Evolutionary conservation across 2,329 filamentous ascomycete genomes (phyloP).

Genomic region (Lasiodiplodia hormozganensis): DNA sequence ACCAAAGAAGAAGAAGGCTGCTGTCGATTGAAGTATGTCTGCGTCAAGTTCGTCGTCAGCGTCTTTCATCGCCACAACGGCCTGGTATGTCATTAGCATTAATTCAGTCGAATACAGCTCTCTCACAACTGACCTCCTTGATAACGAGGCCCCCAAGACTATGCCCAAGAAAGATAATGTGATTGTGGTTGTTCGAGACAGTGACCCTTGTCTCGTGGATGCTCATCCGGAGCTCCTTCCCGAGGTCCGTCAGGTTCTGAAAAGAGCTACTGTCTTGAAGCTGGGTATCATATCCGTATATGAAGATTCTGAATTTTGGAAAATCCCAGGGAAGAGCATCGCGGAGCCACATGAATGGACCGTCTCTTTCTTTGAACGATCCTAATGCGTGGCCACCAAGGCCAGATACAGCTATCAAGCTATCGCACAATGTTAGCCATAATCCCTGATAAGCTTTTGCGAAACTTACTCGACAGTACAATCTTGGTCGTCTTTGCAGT

Average conservation of each 20-base stretch:
- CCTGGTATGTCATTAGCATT: neutral
- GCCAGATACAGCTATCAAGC: conserved; percentile 32
- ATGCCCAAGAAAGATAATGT: neutral
- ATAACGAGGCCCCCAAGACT: conserved; percentile 16
- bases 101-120: no score
- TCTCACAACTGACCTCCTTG: neutral
- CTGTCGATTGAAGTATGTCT: neutral
- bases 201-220: neutral
- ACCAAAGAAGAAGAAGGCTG: conserved; percentile 17
- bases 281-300: conserved; percentile 37
- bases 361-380: conserved; percentile 40
- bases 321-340: conserved; percentile 38
- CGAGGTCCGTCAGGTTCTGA: neutral
- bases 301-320: conserved; percentile 35
- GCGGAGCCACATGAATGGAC: conserved; percentile 40
- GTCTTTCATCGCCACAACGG: neutral
- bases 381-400: conserved; percentile 41
- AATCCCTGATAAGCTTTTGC: no score
- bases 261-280: neutral
- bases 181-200: no score
- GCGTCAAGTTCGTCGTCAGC: neutral
- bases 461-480: neutral
- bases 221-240: neutral
- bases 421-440: neutral
- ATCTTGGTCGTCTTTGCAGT: neutral